Base-by-base conservation (phyloP, 108 stramenopile species). In the Schizochytrium sp. region DNA sequence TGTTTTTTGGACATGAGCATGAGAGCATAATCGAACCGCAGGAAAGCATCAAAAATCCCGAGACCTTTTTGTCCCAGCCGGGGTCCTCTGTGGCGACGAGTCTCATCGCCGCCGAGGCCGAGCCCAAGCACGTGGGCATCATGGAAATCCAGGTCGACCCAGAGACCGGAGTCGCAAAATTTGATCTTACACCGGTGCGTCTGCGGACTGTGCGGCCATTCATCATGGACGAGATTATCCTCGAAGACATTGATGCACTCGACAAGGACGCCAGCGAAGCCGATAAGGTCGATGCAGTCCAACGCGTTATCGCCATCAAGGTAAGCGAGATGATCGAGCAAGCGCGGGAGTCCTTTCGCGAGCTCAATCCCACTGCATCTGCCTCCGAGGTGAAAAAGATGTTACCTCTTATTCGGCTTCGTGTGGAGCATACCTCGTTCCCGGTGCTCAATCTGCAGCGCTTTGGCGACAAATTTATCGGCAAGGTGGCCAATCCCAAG, bases 1-100 rank as follows among this genome's bases (percentile, higher is more conserved):
- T 95, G 41, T 92, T 97, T 44, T 98, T 96, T 96, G 96, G 96
- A 5, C 98, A 99, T 90, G 99, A 98, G 93, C 99, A 99, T 91
- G 98, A 98, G 90, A 97, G 57, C 87, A 28, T 34, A 5, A 95
- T 97, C 72, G 93, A 94, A 29, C 95, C 96, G 8, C 88, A 91
- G 51, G 97, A 98, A 89, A 96, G 95, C 19, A 92, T 96, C 57
- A 96, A 96, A 25, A 97, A 97, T 5, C 97, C 97, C 47, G 34
- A 72, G 45, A 98, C 97, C 92, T 95, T 96, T 3, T 95, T 99
- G 57, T 92, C 93, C 5, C 99, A 99, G 90, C 98, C 98, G 2
- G 99, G 99, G 18, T 97, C 96, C 21, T 94, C 94, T 41, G 97
- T 99, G 14, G 98, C 98, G 8, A 98, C 97, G 5, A 94, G 94